Evolutionary conservation across 768 basidiomycete genomes (phyloP), one percentile per base, ranked within the genome.

Genomic region (Leccinum pellstonianum): DNA sequence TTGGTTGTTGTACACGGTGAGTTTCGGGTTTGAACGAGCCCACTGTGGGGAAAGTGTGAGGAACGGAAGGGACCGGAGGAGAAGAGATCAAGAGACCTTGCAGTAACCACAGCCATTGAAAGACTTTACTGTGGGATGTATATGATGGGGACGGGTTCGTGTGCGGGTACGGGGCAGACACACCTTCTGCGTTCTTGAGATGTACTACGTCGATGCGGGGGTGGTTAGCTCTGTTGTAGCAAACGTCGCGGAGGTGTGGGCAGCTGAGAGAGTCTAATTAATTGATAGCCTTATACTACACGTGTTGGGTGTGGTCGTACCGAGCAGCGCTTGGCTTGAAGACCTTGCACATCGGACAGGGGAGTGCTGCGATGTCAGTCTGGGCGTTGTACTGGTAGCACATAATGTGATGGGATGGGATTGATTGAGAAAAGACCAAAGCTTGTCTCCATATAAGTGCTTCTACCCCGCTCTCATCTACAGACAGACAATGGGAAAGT

Each of bases 81-180:
- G 56, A 60, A 55, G 38, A 62, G 55, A 53, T 54, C 41, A 35
- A 60, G 49, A 64, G 58, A 92, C 91, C 86, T 93, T 94, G 87
- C 92, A 94, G 74, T 84, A 94, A 23, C 92, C 92, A 72, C 91
- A 93, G 52, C 90, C 90, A 66, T 88, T 91, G 79, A 92, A 92
- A 37, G 84, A 84, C 69, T 88, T 84, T 65, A 93, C 89, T 91
- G 70, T 64, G 59, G 48, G 61, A 41, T 57, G 19, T 59, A 23
- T 56, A n/a, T n/a, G n/a, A 63, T 66, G 58, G 65, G 66, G 56
- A 65, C 2, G 25, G 23, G 29, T 4, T 56, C 56, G 43, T n/a
- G 58, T 27, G 59, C 25, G 61, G 52, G 52, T 33, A 31, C 43
- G 66, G 57, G 62, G 48, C 8, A 25, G 7, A 76, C 76, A 62